Base-by-base conservation (phyloP, 1,284 basidiomycete genomes). In the Sporisorium scitamineum region DNA sequence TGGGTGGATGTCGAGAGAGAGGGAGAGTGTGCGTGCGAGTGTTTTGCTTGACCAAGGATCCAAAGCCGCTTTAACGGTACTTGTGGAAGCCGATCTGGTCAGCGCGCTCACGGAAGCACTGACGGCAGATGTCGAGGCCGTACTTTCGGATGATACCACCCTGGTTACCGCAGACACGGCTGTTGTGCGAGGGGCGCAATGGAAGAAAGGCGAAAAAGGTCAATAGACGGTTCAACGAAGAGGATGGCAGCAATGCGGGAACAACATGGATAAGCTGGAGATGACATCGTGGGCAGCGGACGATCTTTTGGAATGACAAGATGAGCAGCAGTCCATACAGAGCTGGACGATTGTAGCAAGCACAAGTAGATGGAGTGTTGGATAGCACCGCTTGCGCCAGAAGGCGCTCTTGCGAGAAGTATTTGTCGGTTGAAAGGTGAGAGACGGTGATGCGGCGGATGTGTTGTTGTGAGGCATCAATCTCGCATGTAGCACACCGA, bases 41-140 rank as follows among this genome's bases (percentile, higher is more conserved):
- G 20, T 20, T 11, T 54, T 59, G 62, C 50, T 64, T 52, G n/a
- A 47, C 41, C 22, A 16, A 10, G 55, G 16, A 34, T 45, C 44
- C 42, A 20, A 22, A 9, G 34, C 47, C 56, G 48, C 34, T 61
- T 71, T 71, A 71, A 71, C 69, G 69, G 69, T 55, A 71, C 81
- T 85, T 85, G 70, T 71, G 65, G 76, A 85, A 85, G 54, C 83
- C 83, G 66, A 85, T 85, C 74, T 79, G 76, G 63, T 80, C 69
- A 50, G 83, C 76, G 78, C 83, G 83, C 79, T 85, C 83, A 50
- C 83, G 79, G 82, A 85, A 85, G 81, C 82, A 84, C 76, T 85
- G 83, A 75, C 83, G 82, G 80, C 82, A 83, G 77, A 84, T 84
- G 80, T 83, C 73, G 64, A 84, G 75, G 69, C 82, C 80, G 80